Evolutionary conservation across 495 filamentous ascomycete genomes (phyloP), one percentile per base, ranked within the genome.

Genomic region (Parachaetomium inaequale): DNA sequence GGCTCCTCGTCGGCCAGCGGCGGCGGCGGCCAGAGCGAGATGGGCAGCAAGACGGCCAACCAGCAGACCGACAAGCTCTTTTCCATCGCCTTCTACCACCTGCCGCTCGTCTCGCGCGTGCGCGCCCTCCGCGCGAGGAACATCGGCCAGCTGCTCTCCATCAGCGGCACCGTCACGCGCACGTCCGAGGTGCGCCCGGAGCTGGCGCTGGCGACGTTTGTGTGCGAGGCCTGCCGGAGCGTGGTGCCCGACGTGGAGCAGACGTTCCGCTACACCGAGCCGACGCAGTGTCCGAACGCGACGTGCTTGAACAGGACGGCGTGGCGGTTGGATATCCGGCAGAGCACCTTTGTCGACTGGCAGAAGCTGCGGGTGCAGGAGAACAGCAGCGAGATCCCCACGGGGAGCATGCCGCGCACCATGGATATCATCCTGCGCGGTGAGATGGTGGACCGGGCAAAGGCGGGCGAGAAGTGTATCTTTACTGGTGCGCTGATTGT

Each of bases 341-440:
- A 96, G 73, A 96, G 92, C 71, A 96, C 93, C 3, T 99, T 99
- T 69, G 89, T 98, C 23, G 94, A 99, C 75, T 99, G 94, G 94
- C 94, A 99, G 66, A 98, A 98, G 72, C 90, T 98, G 25, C 87
- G 95, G 55, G 88, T 98, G 32, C 94, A 99, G 74, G 94, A 99
- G 76, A 98, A 96, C 72, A 94, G 91, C 55, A 93, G 92, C 19
- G 94, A 99, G 74, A 99, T 99, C 51, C 94, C 94, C 0, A 99
- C 94, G 2, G 94, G 94, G 43, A 96, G 92, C 75, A 99, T 99
- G 94, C 94, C 94, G 4, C 85, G 94, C 45, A 99, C 94, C 5
- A 92, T 99, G 86, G 94, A 99, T 67, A 86, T 99, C 25, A 96
- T 99, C 66, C 77, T 99, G n/a, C 85, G 95, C 62, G 95, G 95